Conservation (phyloP, 352 stramenopile species). For the Pythium folliculosum region DNA sequence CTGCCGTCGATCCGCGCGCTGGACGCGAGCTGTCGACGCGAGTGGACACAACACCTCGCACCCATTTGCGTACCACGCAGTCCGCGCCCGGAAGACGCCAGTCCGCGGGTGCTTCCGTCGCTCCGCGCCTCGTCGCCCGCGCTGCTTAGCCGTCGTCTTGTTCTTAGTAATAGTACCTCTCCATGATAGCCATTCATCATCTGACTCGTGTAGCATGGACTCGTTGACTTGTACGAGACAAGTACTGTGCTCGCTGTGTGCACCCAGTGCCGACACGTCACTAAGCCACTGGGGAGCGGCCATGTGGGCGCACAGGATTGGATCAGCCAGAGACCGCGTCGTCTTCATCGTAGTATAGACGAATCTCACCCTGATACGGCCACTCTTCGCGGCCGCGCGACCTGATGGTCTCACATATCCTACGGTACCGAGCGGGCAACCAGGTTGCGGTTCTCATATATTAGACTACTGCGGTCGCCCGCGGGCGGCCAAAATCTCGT, state of each 20-base stretch:
- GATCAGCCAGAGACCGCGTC: no score
- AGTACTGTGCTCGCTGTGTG: no score
- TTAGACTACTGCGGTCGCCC: background rate
- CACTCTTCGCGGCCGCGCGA: background rate
- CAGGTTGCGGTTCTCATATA: slow-evolving; percentile 1
- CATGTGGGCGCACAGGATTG: no score
- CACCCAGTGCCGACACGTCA: no score
- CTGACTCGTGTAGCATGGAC: background rate
- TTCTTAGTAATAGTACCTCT: slow-evolving; percentile 1
- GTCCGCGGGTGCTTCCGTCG: background rate
- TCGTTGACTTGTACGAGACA: no score
- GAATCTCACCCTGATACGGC: slow-evolving; percentile 4
- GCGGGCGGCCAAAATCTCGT: background rate
- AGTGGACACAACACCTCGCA: background rate
- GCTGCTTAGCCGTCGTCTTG: background rate
- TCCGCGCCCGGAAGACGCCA: background rate
- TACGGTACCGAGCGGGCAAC: background rate
- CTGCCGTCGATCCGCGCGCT: slow-evolving; percentile 10
- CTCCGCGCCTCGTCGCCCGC: background rate
- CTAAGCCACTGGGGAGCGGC: no score
- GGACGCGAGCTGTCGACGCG: background rate
- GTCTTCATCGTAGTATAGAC: background rate
- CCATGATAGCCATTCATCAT: background rate
- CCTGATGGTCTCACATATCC: background rate
- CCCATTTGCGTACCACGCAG: slow-evolving; percentile 4